A percentile compares a stretch with the other conserved stretches of the same genome.
Evolutionary conservation across 495 filamentous ascomycete species (phyloP).

Genomic region (Jackrogersella multiformis): DNA sequence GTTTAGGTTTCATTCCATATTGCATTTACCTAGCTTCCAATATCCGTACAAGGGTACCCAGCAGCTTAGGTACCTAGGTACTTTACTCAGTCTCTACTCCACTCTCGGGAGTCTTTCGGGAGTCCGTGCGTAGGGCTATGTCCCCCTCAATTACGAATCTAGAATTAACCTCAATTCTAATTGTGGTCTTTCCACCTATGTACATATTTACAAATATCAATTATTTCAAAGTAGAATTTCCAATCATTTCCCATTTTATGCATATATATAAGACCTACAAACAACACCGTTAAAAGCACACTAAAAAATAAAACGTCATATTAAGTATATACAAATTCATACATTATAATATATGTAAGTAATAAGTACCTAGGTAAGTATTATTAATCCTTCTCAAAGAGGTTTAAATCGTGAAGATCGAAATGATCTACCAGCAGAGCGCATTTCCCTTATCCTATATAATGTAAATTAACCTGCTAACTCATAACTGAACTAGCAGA

Average conservation of each 20-base stretch:
- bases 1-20: too few relatives aligned
- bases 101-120: not conserved
- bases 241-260: not conserved
- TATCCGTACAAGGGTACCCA: not conserved
- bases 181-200: not conserved
- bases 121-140: conserved; percentile 1
- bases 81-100: not conserved
- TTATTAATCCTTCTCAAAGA: not conserved
- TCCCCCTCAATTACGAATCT: not conserved
- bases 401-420: not conserved
- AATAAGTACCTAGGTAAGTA: not conserved
- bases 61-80: too few relatives aligned
- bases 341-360: not conserved
- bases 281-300: too few relatives aligned
- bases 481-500: too few relatives aligned
- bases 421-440: not conserved
- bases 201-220: not conserved
- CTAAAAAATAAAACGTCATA: too few relatives aligned
- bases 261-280: too few relatives aligned
- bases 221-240: not conserved
- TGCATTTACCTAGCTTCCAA: not conserved
- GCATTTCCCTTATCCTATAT: not conserved
- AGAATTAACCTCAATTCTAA: not conserved
- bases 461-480: too few relatives aligned
- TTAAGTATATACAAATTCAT: too few relatives aligned